Evolutionary conservation across 1,139 yeast species (phyloP).

Genomic region (Yamadazyma taylorii): DNA sequence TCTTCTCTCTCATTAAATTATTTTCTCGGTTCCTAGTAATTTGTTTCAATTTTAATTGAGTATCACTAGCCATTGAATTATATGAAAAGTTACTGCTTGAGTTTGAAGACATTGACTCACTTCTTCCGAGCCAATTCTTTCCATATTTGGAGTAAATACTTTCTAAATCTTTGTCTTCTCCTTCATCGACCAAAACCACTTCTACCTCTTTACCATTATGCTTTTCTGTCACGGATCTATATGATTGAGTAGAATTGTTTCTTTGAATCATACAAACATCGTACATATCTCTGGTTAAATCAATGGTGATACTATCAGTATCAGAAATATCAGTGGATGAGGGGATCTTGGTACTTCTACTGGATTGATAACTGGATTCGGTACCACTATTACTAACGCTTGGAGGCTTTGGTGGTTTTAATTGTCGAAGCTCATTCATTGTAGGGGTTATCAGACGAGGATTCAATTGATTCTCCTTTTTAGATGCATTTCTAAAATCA

Average conservation of each 20-base stretch:
- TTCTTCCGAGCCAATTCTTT: constrained; percentile 29
- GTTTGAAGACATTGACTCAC: constrained; percentile 16
- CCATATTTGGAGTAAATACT: constrained; percentile 49
- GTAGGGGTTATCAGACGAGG: constrained; percentile 14
- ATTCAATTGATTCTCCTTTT: constrained; percentile 9
- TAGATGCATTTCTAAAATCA: constrained; percentile 39
- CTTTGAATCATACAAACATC: constrained; percentile 39
- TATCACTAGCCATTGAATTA: constrained; percentile 16
- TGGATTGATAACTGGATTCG: constrained; percentile 32
- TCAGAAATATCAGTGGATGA: constrained; percentile 28
- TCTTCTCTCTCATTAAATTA: constrained; percentile 5
- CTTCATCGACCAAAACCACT: constrained; percentile 47
- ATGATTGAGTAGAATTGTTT: constrained; percentile 35
- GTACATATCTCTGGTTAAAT: constrained; percentile 43
- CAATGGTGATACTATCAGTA: constrained; percentile 41
- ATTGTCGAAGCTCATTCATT: constrained; percentile 11
- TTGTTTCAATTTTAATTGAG: constrained; percentile 20
- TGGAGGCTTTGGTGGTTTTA: constrained; percentile 3
- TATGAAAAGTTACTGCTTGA: constrained; percentile 15
- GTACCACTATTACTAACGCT: constrained; percentile 14
- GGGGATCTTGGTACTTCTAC: constrained; percentile 24
- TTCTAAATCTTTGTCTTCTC: constrained; percentile 28
- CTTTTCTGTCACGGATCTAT: constrained; percentile 41
- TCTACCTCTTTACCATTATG: constrained; percentile 46
- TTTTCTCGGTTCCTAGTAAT: background rate